Evolutionary conservation across 2,329 filamentous ascomycete genomes (phyloP).

Genomic region (Aspergillus latus): DNA sequence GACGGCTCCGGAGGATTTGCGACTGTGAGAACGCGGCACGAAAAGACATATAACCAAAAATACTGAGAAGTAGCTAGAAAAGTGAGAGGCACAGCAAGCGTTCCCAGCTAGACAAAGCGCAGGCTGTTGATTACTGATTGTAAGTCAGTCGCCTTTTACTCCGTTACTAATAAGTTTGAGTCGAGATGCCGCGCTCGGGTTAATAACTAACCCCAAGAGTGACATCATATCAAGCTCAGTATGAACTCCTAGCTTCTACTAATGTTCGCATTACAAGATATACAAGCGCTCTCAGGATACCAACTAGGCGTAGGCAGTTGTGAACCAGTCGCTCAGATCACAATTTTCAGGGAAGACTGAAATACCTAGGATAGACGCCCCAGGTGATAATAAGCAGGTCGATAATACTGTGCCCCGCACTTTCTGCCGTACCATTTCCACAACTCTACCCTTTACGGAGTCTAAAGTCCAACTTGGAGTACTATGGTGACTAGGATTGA

Average conservation of each 20-base stretch:
- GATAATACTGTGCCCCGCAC: too few relatives aligned
- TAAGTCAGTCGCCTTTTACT: not conserved
- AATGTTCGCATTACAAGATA: not conserved
- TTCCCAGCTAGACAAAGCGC: not conserved
- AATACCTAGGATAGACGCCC: too few relatives aligned
- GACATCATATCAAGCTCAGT: constrained; percentile 6
- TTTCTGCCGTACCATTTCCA: too few relatives aligned
- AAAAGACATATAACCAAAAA: constrained; percentile 27
- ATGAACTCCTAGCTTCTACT: not conserved
- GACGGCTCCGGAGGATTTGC: constrained; percentile 29
- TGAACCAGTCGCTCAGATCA: too few relatives aligned
- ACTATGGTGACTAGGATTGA: not conserved
- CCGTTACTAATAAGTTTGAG: constrained; percentile 8
- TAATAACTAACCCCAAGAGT: not conserved
- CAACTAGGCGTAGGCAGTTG: too few relatives aligned
- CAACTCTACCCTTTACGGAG: too few relatives aligned
- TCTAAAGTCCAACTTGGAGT: too few relatives aligned
- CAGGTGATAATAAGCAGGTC: too few relatives aligned
- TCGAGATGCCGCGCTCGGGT: constrained; percentile 3
- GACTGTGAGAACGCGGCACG: constrained; percentile 18
- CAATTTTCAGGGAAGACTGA: too few relatives aligned
- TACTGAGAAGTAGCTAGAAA: not conserved
- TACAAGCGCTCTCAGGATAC: not conserved
- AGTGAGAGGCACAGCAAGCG: not conserved
- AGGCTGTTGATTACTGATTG: not conserved